Base-by-base conservation (phyloP, 2,329 filamentous ascomycete genomes). In the Arthrobotrys entomopaga region DNA sequence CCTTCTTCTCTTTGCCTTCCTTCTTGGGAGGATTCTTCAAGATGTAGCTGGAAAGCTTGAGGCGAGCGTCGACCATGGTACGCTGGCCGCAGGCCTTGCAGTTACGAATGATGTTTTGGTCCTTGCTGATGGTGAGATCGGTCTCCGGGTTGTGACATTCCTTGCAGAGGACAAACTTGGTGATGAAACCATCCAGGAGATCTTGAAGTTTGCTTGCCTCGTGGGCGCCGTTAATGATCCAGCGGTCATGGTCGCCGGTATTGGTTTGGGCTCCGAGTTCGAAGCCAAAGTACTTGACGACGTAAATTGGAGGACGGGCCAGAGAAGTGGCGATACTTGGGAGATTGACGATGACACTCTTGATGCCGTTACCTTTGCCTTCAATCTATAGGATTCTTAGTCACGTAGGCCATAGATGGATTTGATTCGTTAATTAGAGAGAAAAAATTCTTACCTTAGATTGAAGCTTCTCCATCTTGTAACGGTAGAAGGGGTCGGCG, bases 281-380 rank as follows among this genome's bases (percentile, higher is more conserved):
- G 82, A 99, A 98, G 80, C 95, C 95, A 81, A 99, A 99, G 86
- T 96, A 99, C 86, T 99, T 99, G 89, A 99, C 98, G 82, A 99
- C 88, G 83, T 97, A 96, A 81, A 92, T 87, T 77, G 93, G 92
- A 77, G 94, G 94, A 79, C 95, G 94, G 80, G 92, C 92, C 79
- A 99, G 89, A 77, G 94, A 96, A 81, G 91, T 87, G 80, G 94
- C 93, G 79, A 99, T 93, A 81, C 91, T 96, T 87, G 89, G 92
- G 81, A 99, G 85, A 84, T 99, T 99, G 87, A 96, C 92, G 79
- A 99, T 90, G 81, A 99, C 95, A 80, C 87, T 99, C 87, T 99
- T 99, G 89, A 99, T 99, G 82, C 95, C 95, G 85, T 99, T 99
- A 79, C 95, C 95, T 85, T 99, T 99, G 84, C 95, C 95, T 85